phyloP scores from a whole-genome alignment of 2,329 filamentous ascomycete species.

The Xylariales sp. region DNA sequence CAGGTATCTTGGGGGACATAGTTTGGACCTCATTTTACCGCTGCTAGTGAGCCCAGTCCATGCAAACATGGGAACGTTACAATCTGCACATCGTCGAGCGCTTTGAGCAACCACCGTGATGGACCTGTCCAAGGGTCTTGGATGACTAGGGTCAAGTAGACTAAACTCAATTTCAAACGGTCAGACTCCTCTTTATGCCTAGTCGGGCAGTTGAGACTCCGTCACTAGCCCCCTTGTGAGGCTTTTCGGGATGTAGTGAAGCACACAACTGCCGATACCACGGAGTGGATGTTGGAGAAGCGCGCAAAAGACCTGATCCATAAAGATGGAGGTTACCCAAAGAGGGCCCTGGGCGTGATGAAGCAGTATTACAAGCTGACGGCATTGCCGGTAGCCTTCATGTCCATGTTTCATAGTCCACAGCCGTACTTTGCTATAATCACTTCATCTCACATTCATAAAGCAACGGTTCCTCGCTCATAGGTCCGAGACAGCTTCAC shows the following conservation, averaged over 20 bases:
- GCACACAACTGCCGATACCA: slow-evolving; percentile 6
- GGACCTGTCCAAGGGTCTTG: neutral
- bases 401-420: slow-evolving; percentile 6
- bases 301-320: slow-evolving; percentile 1
- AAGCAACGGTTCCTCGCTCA: neutral
- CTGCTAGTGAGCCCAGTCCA: too few relatives aligned
- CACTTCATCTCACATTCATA: neutral
- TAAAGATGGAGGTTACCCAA: slow-evolving; percentile 8
- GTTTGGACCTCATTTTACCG: too few relatives aligned
- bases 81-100: neutral
- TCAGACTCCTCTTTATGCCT: slow-evolving; percentile 1
- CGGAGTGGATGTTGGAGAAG: slow-evolving; percentile 1
- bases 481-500: too few relatives aligned
- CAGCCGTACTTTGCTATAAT: neutral
- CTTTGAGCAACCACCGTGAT: slow-evolving; percentile 1
- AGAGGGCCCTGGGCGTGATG: slow-evolving; percentile 5
- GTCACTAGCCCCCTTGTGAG: too few relatives aligned
- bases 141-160: slow-evolving; percentile 3
- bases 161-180: slow-evolving; percentile 8
- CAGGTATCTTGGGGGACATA: too few relatives aligned
- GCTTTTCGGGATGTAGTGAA: slow-evolving; percentile 3
- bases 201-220: slow-evolving; percentile 6
- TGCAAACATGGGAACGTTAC: too few relatives aligned
- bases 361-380: slow-evolving; percentile 3
- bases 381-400: slow-evolving; percentile 2